Percentiles rank a stretch among this genome's conserved stretches.
Conservation (phyloP, 2,329 filamentous ascomycete genomes). For the Cladobotryum mycophilum region DNA sequence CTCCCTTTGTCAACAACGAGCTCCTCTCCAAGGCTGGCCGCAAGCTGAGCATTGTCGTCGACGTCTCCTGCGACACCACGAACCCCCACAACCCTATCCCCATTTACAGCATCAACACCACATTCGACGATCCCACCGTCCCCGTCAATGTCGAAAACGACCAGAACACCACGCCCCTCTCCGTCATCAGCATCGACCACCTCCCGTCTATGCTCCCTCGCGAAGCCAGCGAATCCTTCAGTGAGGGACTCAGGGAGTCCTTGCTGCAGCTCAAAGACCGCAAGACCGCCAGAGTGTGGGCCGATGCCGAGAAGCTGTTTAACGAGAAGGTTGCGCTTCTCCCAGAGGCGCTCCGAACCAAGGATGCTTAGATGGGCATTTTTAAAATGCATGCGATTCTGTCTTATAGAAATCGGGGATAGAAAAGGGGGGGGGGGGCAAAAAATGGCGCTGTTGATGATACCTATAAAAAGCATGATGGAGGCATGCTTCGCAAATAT, state of each 20-base stretch:
- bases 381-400: too few species aligned
- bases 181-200: constrained; percentile 84
- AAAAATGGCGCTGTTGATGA: too few species aligned
- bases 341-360: constrained; percentile 31
- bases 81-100: constrained; percentile 68
- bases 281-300: constrained; percentile 70
- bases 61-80: constrained; percentile 70
- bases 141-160: constrained; percentile 44
- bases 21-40: constrained; percentile 58
- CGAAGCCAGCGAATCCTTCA: constrained; percentile 83
- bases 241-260: constrained; percentile 68
- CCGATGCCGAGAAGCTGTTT: constrained; percentile 76
- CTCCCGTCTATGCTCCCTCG: constrained; percentile 76
- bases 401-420: too few species aligned
- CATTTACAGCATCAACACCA: constrained; percentile 78
- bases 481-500: too few species aligned
- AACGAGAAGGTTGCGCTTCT: constrained; percentile 70
- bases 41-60: constrained; percentile 72
- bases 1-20: constrained; percentile 70
- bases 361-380: background rate
- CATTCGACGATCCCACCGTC: constrained; percentile 83
- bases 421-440: too few species aligned
- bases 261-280: constrained; percentile 73
- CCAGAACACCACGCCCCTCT: constrained; percentile 50
- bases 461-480: too few species aligned